Conservation (phyloP, 495 filamentous ascomycete species). For the Neurospora tetrasperma region DNA sequence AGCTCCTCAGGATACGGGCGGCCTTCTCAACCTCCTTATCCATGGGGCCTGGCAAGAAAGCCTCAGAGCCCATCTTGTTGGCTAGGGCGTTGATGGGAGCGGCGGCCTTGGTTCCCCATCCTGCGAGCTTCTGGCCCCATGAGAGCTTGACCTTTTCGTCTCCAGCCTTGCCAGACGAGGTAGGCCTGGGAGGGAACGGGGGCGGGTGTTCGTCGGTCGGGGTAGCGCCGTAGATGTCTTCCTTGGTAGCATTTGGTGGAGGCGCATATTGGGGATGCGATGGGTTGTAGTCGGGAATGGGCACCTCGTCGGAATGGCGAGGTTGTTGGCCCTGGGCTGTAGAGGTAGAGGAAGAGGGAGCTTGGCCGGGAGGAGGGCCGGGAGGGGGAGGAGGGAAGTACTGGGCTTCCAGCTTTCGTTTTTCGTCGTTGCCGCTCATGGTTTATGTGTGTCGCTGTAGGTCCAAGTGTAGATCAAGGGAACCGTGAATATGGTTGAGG, state of each 20-base stretch:
- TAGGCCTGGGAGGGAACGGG: slow-evolving; percentile 3
- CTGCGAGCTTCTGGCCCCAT: slow-evolving; percentile 18
- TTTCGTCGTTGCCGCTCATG: background rate
- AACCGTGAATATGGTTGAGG: background rate
- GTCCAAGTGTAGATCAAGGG: background rate
- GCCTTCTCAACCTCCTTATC: slow-evolving; percentile 84
- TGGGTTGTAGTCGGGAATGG: slow-evolving; percentile 18
- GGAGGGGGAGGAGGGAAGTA: slow-evolving; percentile 18
- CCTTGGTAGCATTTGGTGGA: background rate
- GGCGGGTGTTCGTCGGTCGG: slow-evolving; percentile 17
- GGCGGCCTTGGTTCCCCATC: slow-evolving; percentile 29
- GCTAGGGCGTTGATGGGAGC: slow-evolving; percentile 59
- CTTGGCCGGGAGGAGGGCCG: slow-evolving; percentile 8
- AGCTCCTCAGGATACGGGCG: slow-evolving; percentile 67
- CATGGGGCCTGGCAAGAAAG: slow-evolving; percentile 66
- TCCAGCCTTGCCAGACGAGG: slow-evolving; percentile 6
- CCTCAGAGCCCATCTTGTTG: slow-evolving; percentile 50
- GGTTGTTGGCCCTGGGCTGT: background rate
- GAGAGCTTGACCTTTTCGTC: slow-evolving; percentile 10
- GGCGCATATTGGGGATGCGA: background rate
- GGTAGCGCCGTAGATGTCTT: slow-evolving; percentile 20
- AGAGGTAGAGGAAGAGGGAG: background rate
- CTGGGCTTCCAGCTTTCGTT: slow-evolving; percentile 6
- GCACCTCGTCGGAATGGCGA: slow-evolving; percentile 19
- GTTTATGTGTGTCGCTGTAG: background rate